Evolutionary conservation across 768 basidiomycete species (phyloP).

Genomic region (Leccinum imitatum): DNA sequence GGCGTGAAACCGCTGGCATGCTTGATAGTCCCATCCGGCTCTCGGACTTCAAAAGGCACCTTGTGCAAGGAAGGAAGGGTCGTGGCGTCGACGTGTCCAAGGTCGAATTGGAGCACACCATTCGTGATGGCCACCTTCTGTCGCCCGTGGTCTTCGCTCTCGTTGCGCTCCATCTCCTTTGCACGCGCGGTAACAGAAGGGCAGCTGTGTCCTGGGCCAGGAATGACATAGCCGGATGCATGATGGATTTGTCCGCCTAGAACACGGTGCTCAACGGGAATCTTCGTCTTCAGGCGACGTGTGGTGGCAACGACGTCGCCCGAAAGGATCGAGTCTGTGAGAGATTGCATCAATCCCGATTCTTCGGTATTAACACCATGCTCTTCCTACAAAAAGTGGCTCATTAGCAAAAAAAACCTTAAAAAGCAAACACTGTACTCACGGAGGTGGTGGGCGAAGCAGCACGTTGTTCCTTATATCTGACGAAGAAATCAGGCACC

Average conservation of each 20-base stretch:
- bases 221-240: slow-evolving; percentile 31
- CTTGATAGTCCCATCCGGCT: slow-evolving; percentile 37
- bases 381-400: background rate
- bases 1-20: slow-evolving; percentile 46
- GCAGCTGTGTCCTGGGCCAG: slow-evolving; percentile 30
- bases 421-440: background rate
- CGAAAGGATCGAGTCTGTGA: slow-evolving; percentile 19
- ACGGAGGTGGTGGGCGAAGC: slow-evolving; percentile 5
- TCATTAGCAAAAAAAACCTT: background rate
- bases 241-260: slow-evolving; percentile 21
- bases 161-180: slow-evolving; percentile 27
- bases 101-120: slow-evolving; percentile 32
- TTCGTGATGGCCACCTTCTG: slow-evolving; percentile 35
- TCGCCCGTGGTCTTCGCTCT: slow-evolving; percentile 14
- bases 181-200: slow-evolving; percentile 24
- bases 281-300: slow-evolving; percentile 29
- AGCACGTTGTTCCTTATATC: slow-evolving; percentile 25
- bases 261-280: slow-evolving; percentile 27
- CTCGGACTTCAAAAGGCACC: slow-evolving; percentile 42
- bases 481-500: slow-evolving; percentile 30
- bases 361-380: slow-evolving; percentile 7
- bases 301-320: slow-evolving; percentile 30
- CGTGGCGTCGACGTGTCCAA: slow-evolving; percentile 26
- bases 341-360: slow-evolving; percentile 23
- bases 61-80: slow-evolving; percentile 33